Conservation (phyloP, 1,284 basidiomycete genomes). For the Malassezia restricta region DNA sequence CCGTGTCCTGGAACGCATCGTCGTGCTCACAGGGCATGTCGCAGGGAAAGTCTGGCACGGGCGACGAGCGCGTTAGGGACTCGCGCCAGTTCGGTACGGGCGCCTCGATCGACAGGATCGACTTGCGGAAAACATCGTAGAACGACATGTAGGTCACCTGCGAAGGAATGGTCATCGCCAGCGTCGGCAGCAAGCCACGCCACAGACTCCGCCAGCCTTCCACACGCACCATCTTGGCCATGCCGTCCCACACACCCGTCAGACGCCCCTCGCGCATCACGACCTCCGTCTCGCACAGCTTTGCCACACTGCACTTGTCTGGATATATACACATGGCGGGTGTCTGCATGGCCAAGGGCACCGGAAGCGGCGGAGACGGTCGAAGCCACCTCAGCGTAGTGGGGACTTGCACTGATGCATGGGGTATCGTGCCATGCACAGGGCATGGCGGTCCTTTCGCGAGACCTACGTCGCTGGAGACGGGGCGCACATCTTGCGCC, state of each 20-base stretch:
- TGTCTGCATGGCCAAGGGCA: background rate
- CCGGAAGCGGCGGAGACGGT: background rate
- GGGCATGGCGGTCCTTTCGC: conserved; percentile 1
- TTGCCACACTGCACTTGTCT: conserved; percentile 1
- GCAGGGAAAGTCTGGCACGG: conserved; percentile 11
- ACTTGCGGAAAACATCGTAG: conserved; percentile 70
- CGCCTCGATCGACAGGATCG: conserved; percentile 21
- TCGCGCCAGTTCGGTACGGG: background rate
- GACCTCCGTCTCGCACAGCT: conserved; percentile 16
- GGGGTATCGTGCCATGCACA: conserved; percentile 2
- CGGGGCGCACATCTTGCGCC: conserved; percentile 13
- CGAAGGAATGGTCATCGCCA: conserved; percentile 71
- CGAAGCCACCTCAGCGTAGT: background rate
- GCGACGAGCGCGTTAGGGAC: background rate
- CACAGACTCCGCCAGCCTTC: conserved; percentile 41
- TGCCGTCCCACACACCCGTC: conserved; percentile 37
- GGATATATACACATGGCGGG: conserved; percentile 8
- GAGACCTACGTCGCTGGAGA: background rate
- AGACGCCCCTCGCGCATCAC: conserved; percentile 27
- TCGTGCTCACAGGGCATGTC: conserved; percentile 5
- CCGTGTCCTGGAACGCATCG: background rate
- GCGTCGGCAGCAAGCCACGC: conserved; percentile 41
- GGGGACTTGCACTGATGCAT: background rate
- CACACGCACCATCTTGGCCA: conserved; percentile 30
- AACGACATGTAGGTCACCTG: conserved; percentile 90